Evolutionary conservation across 768 basidiomycete genomes (phyloP).

Genomic region (Boletus reticuloceps): DNA sequence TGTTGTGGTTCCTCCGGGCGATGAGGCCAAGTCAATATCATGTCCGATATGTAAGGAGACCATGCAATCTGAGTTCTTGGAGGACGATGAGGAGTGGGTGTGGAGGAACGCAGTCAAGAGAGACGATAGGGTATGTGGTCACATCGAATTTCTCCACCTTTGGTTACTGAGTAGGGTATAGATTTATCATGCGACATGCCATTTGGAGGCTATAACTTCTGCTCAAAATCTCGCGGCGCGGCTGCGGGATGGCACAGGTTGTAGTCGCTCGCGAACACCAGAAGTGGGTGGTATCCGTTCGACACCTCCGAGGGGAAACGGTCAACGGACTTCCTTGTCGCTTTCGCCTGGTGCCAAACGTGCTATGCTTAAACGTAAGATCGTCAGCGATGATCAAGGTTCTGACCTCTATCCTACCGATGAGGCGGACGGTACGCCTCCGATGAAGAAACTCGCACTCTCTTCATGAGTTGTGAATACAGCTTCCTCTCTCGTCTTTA

Average conservation of each 20-base stretch:
- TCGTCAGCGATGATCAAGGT: constrained; percentile 45
- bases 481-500: constrained; percentile 23
- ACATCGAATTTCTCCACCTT: not conserved
- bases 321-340: constrained; percentile 41
- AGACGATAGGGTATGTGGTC: constrained; percentile 69
- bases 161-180: constrained; percentile 29
- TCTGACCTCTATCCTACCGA: constrained; percentile 29
- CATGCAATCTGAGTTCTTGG: constrained; percentile 86
- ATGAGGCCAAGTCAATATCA: constrained; percentile 77
- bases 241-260: constrained; percentile 56
- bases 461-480: constrained; percentile 23
- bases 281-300: constrained; percentile 43
- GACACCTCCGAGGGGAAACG: constrained; percentile 36
- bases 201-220: constrained; percentile 72
- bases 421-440: constrained; percentile 54
- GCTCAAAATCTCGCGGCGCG: constrained; percentile 65
- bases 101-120: constrained; percentile 89
- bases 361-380: constrained; percentile 74
- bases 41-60: constrained; percentile 97
- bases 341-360: constrained; percentile 53
- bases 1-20: constrained; percentile 88
- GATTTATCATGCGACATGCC: constrained; percentile 95
- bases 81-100: constrained; percentile 98
- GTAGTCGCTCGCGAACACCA: constrained; percentile 78
- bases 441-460: constrained; percentile 65